Evolutionary conservation across 495 filamentous ascomycete genomes (phyloP), one percentile per base, ranked within the genome.

Genomic region (Podospora conica): DNA sequence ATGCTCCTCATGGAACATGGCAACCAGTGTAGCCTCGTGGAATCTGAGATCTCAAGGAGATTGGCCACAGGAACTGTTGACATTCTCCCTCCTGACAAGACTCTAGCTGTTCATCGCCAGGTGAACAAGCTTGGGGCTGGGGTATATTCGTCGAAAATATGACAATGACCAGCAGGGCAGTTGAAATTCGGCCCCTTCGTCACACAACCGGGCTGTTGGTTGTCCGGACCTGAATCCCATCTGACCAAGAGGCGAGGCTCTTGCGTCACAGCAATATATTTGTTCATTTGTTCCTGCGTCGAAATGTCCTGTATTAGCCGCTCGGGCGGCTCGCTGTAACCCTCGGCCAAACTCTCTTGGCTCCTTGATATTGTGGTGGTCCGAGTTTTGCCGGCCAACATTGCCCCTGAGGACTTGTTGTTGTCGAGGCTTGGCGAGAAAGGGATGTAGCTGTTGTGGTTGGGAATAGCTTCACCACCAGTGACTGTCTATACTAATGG

Each of bases 271-370:
- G 29, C 20, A n/a, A 20, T n/a, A n/a, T 20, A 10, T 54, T 18
- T 21, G 22, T 9, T 9, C 22, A 29, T 27, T 21, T 21, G 27
- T 6, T 18, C 53, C 23, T 27, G 15, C 29, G 56, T 24, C 60
- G 53, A 70, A 70, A 70, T 69, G 69, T 48, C 66, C 70, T 0
- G 33, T 48, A n/a, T 48, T 48, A 48, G 33, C 33, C 33, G 33
- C 33, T n/a, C 33, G 33, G 33, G 33, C 15, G 33, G 33, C 15
- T 18, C 33, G 8, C n/a, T 48, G 33, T 18, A 48, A 48, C 33
- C 29, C 33, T 48, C 33, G 5, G 33, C 33, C 15, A 48, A 48
- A 48, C n/a, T 48, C 15, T n/a, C 33, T 5, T 48, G 33, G 33
- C 18, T n/a, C n/a, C 33, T 48, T 18, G 33, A 48, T 48, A 48